A percentile compares a stretch with the other conserved stretches of the same genome.
Conservation (phyloP, 345 rosid genomes). For the Melastoma malabathricum region DNA sequence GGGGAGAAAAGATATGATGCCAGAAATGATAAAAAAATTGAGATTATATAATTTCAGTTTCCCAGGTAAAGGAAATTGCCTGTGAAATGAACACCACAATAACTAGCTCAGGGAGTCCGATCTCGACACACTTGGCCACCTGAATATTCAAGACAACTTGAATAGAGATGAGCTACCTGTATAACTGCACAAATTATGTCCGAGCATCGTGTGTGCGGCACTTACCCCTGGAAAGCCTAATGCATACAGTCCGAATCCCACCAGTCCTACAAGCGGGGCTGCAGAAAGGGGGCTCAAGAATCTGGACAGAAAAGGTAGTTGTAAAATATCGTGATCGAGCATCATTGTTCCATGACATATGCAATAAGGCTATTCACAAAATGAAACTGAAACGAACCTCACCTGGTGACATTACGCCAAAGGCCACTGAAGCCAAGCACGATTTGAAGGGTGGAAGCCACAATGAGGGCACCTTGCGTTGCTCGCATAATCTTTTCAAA, state of each 20-base stretch:
- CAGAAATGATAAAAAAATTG: too few species aligned
- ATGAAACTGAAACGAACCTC: constrained; percentile 4
- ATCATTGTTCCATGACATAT: too few species aligned
- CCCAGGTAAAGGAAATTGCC: constrained; percentile 20
- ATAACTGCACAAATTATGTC: neutral
- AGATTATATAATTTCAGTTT: too few species aligned
- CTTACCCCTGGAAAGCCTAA: constrained; percentile 97
- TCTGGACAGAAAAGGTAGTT: constrained; percentile 25
- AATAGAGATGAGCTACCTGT: too few species aligned
- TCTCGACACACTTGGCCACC: constrained; percentile 97
- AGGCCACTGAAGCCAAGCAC: constrained; percentile 99
- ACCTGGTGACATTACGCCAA: constrained; percentile 94
- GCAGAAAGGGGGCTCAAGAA: constrained; percentile 90
- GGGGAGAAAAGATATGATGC: neutral
- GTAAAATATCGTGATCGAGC: neutral
- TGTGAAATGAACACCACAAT: constrained; percentile 73
- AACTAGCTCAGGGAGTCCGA: constrained; percentile 82
- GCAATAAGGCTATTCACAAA: too few species aligned
- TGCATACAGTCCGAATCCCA: constrained; percentile 92
- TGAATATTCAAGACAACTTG: constrained; percentile 8
- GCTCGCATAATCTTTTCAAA: constrained; percentile 68
- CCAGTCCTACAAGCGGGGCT: constrained; percentile 82
- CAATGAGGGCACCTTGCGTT: constrained; percentile 88
- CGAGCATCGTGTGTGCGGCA: constrained; percentile 1
- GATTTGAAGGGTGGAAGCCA: constrained; percentile 90